Conservation (phyloP, 805 yeast species). For the Cyberlindnera americana region DNA sequence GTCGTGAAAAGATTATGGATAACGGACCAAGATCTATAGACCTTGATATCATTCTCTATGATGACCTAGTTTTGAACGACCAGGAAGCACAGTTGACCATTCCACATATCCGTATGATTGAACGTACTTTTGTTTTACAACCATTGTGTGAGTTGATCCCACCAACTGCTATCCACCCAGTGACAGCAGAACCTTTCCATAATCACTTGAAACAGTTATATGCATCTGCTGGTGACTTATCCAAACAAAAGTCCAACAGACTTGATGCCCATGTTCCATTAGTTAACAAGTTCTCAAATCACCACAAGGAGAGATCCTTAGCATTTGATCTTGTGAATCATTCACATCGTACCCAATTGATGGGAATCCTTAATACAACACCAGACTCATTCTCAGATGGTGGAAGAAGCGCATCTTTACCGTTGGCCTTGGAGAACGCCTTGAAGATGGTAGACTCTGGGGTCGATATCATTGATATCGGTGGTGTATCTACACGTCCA, state of each 20-base stretch:
- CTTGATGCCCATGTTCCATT: conserved; percentile 51
- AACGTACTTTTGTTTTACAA: conserved; percentile 82
- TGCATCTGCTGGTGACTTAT: conserved; percentile 27
- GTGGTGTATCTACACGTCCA: conserved; percentile 94
- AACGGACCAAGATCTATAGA: conserved; percentile 95
- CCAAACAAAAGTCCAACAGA: conserved; percentile 47
- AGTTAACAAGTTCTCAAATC: conserved; percentile 22
- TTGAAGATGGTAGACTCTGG: conserved; percentile 50
- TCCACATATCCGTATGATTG: conserved; percentile 88
- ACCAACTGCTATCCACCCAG: conserved; percentile 70
- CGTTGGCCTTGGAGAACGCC: conserved; percentile 43
- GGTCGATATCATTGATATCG: conserved; percentile 82
- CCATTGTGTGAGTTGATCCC: conserved; percentile 83
- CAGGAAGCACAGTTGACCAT: conserved; percentile 54
- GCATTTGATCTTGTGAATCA: conserved; percentile 44
- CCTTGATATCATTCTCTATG: conserved; percentile 75
- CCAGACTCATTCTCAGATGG: conserved; percentile 98
- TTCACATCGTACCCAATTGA: conserved; percentile 55
- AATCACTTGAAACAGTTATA: conserved; percentile 60
- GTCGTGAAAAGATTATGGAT: conserved; percentile 71
- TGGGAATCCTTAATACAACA: conserved; percentile 88
- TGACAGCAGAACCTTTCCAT: conserved; percentile 77
- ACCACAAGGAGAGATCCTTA: conserved; percentile 26
- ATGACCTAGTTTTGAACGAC: conserved; percentile 47
- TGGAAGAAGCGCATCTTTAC: conserved; percentile 42